A percentile compares a stretch with the other conserved stretches of the same genome.
Evolutionary conservation across 345 rosid genomes (phyloP).

Genomic region (Gossypium raimondii): DNA sequence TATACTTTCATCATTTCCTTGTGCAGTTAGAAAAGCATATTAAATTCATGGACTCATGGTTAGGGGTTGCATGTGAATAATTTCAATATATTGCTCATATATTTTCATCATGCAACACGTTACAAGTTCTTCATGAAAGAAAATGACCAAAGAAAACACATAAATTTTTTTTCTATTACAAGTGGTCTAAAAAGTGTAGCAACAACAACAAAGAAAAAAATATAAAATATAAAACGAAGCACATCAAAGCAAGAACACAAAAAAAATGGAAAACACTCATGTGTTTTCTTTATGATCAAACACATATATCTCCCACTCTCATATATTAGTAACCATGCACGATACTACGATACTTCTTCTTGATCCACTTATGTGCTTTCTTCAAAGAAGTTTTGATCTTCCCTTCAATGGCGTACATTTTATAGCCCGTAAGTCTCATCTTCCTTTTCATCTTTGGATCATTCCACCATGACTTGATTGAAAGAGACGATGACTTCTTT

Average conservation of each 20-base stretch:
- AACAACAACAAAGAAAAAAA: not conserved
- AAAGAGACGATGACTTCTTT: not conserved
- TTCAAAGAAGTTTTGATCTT: slow-evolving; percentile 8
- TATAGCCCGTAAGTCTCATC: slow-evolving; percentile 6
- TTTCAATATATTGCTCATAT: too few relatives aligned
- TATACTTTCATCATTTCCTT: too few relatives aligned
- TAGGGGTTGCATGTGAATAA: too few relatives aligned
- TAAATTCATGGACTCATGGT: too few relatives aligned
- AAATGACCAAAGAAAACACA: not conserved
- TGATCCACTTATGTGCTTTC: slow-evolving; percentile 12
- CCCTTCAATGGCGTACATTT: not conserved
- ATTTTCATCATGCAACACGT: too few relatives aligned
- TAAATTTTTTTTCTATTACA: not conserved
- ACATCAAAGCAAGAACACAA: not conserved
- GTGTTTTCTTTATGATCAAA: too few relatives aligned
- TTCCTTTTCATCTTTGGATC: slow-evolving; percentile 9
- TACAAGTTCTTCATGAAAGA: too few relatives aligned
- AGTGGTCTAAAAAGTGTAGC: not conserved
- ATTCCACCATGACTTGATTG: slow-evolving; percentile 13
- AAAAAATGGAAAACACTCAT: too few relatives aligned
- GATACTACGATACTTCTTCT: not conserved
- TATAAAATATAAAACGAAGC: not conserved
- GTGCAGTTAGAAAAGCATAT: too few relatives aligned
- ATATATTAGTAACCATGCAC: slow-evolving; percentile 10
- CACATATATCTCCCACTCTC: not conserved